Evolutionary conservation across 2,329 filamentous ascomycete species (phyloP).

Genomic region (Claviceps fusiformis): DNA sequence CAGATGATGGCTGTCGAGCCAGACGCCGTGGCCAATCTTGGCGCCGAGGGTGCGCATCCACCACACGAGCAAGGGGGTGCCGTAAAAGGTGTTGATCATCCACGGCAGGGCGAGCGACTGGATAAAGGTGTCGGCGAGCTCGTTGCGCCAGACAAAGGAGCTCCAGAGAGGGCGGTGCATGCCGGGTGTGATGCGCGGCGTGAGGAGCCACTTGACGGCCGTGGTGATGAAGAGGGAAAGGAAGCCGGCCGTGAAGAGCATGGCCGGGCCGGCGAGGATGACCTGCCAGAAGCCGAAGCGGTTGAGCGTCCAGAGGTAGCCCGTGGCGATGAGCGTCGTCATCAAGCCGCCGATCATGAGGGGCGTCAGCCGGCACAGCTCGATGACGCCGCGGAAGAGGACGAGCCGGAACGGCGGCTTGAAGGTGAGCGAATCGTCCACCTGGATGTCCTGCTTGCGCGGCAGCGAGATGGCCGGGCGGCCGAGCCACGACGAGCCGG

Average conservation of each 20-base stretch:
- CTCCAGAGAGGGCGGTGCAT: constrained; percentile 12
- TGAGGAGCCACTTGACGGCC: constrained; percentile 10
- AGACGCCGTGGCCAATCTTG: constrained; percentile 11
- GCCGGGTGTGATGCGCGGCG: constrained; percentile 7
- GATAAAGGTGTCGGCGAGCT: constrained; percentile 49
- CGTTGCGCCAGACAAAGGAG: constrained; percentile 13
- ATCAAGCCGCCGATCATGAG: constrained; percentile 7
- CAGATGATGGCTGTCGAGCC: constrained; percentile 11
- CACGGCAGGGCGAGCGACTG: constrained; percentile 17
- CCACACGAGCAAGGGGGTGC: constrained; percentile 9
- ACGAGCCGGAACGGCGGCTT: constrained; percentile 7
- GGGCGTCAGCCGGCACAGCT: constrained; percentile 8
- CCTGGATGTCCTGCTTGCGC: constrained; percentile 5
- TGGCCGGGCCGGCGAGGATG: constrained; percentile 5
- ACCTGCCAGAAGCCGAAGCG: constrained; percentile 7
- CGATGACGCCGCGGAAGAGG: constrained; percentile 7
- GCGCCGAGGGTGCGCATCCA: constrained; percentile 10
- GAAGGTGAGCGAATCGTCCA: constrained; percentile 10
- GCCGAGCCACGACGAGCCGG: constrained; percentile 11
- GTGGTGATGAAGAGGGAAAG: constrained; percentile 5
- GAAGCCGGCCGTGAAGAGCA: constrained; percentile 4
- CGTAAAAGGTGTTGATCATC: constrained; percentile 8
- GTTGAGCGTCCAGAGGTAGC: constrained; percentile 6
- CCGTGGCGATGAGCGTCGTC: constrained; percentile 1
- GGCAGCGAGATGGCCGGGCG: constrained; percentile 11